Evolutionary conservation across 805 yeast genomes (phyloP).

Genomic region (Lachancea dasiensis): DNA sequence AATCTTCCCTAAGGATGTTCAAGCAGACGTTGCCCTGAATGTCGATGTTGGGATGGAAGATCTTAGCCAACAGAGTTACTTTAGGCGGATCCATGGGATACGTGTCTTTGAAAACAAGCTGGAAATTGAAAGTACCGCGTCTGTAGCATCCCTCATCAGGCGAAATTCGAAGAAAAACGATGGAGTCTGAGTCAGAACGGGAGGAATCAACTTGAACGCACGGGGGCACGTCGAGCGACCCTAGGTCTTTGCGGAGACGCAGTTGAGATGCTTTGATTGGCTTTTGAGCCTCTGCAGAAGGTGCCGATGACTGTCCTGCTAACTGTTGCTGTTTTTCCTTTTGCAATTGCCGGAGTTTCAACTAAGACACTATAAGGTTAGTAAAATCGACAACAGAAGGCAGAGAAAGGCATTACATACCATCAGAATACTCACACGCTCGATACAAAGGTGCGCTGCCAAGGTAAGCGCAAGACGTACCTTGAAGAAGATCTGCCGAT

Average conservation of each 20-base stretch:
- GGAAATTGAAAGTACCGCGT: slow-evolving; percentile 44
- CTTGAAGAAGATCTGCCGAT: too few relatives aligned
- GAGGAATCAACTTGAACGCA: slow-evolving; percentile 12
- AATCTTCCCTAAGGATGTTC: slow-evolving; percentile 87
- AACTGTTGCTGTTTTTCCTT: slow-evolving; percentile 6
- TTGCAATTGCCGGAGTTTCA: slow-evolving; percentile 11
- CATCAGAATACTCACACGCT: too few relatives aligned
- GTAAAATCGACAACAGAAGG: too few relatives aligned
- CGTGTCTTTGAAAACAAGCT: slow-evolving; percentile 57
- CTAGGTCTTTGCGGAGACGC: slow-evolving; percentile 25
- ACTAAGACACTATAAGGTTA: too few relatives aligned
- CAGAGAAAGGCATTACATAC: too few relatives aligned
- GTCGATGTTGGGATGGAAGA: slow-evolving; percentile 94
- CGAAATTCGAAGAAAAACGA: slow-evolving; percentile 15
- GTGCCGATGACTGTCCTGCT: neutral
- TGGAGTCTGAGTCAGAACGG: slow-evolving; percentile 10
- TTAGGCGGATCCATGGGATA: slow-evolving; percentile 94
- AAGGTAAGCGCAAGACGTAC: too few relatives aligned
- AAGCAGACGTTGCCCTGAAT: slow-evolving; percentile 85
- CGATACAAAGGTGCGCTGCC: too few relatives aligned
- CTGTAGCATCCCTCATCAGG: slow-evolving; percentile 30
- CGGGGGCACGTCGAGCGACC: slow-evolving; percentile 23
- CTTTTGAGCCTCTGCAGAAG: neutral
- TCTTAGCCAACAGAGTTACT: slow-evolving; percentile 60
- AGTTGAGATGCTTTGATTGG: slow-evolving; percentile 15